A percentile compares a stretch with the other conserved stretches of the same genome.
phyloP scores from a whole-genome alignment of 352 stramenopile genomes.

The Phytophthora uliginosa region DNA sequence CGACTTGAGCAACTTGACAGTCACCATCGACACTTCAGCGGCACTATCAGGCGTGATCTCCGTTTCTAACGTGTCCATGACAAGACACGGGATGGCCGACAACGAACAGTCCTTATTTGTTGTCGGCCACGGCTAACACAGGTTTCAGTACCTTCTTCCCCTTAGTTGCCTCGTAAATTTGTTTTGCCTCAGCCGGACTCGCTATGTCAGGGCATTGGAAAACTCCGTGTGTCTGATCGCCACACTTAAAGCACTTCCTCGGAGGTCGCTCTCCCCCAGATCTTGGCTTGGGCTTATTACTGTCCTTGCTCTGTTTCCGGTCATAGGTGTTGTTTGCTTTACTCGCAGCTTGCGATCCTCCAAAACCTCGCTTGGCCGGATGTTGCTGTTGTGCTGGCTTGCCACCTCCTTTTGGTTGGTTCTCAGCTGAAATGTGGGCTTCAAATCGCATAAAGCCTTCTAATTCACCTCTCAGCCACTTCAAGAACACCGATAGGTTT shows the following conservation, averaged over 20 bases:
- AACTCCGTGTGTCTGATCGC: background rate
- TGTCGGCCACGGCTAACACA: background rate
- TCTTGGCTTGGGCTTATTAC: background rate
- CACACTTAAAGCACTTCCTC: too few species aligned
- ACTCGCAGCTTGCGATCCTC: background rate
- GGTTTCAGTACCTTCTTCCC: background rate
- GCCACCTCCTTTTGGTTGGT: background rate
- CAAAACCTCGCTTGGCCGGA: background rate
- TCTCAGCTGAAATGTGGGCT: background rate
- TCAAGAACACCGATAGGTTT: background rate
- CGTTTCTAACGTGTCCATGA: background rate
- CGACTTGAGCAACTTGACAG: background rate
- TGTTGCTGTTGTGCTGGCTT: background rate
- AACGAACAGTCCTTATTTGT: background rate
- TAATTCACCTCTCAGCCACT: background rate
- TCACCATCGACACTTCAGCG: background rate
- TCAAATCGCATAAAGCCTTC: background rate
- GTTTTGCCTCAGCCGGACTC: slow-evolving; percentile 9
- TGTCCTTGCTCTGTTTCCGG: background rate
- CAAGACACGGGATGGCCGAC: background rate
- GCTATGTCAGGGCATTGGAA: slow-evolving; percentile 17
- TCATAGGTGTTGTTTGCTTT: background rate
- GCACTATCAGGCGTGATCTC: background rate
- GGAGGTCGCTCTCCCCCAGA: too few species aligned
- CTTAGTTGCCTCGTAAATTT: slow-evolving; percentile 3